These are phyloP conservation scores for Talaromyces islandicus DNA, from an alignment of 2,329 filamentous ascomycete genomes.

Conservation along the genomic window DNA sequence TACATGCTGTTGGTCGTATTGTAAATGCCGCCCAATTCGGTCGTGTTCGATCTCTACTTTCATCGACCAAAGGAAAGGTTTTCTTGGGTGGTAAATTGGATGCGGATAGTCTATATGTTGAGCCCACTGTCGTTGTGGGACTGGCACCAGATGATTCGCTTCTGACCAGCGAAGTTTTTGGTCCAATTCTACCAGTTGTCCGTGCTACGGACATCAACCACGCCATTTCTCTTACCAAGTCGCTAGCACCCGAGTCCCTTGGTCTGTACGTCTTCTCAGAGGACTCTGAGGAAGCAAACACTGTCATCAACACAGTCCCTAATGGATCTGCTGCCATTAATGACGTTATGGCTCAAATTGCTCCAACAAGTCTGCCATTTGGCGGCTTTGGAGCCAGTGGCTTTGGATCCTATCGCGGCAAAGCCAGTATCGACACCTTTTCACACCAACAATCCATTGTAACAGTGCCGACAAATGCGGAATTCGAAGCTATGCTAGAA, in stretches of 20 bases:
- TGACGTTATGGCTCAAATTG: constrained; percentile 1
- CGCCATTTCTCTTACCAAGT: neutral
- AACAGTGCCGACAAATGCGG: constrained; percentile 1
- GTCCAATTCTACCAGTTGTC: constrained; percentile 1
- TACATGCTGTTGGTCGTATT: neutral
- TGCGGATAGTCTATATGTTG: neutral
- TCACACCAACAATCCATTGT: constrained; percentile 4
- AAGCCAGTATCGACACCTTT: constrained; percentile 4
- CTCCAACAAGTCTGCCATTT: neutral
- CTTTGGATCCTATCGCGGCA: constrained; percentile 3
- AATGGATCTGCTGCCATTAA: constrained; percentile 4
- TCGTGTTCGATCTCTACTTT: neutral
- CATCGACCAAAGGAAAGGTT: neutral
- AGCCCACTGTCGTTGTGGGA: neutral
- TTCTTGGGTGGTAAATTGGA: neutral
- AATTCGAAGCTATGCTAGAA: constrained; percentile 3
- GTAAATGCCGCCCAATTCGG: constrained; percentile 1
- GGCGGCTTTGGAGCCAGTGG: constrained; percentile 1
- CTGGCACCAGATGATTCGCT: neutral
- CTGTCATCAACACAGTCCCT: neutral
- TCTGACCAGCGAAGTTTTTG: neutral
- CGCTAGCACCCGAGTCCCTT: neutral
- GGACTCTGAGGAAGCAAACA: constrained; percentile 2
- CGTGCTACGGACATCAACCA: constrained; percentile 1
- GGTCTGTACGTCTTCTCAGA: constrained; percentile 3